Conservation (phyloP, 202 grass and related monocot genomes). For the Sporobolus alterniflorus region DNA sequence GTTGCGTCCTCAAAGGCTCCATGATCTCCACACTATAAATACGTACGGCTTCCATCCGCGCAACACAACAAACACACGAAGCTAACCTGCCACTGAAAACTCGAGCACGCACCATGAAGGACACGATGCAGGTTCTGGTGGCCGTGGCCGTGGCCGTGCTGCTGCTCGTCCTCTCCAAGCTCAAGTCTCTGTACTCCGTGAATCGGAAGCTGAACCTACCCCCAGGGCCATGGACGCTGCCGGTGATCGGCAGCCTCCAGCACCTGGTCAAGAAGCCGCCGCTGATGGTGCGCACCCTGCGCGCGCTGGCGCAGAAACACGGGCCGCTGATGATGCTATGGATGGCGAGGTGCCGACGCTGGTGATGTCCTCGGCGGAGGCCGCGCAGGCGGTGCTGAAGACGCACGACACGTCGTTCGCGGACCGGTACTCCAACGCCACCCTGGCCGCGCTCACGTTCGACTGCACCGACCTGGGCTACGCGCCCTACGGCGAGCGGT, state of each 20-base stretch:
- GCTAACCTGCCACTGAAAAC: too few species aligned
- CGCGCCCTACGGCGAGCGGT: conserved; percentile 43
- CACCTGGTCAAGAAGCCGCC: not conserved
- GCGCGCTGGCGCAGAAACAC: conserved; percentile 19
- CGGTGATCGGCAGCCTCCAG: conserved; percentile 26
- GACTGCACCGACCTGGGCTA: not conserved
- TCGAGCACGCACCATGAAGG: too few species aligned
- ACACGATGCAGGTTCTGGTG: too few species aligned
- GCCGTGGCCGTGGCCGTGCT: not conserved
- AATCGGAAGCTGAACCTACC: not conserved
- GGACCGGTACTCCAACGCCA: not conserved
- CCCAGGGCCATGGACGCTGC: conserved; percentile 28
- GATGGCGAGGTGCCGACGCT: conserved; percentile 45
- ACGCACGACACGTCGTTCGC: conserved; percentile 32
- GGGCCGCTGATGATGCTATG: conserved; percentile 42
- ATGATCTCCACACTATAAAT: too few species aligned
- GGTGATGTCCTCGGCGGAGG: conserved; percentile 44
- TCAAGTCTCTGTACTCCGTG: not conserved
- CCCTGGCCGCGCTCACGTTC: not conserved
- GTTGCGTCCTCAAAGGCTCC: too few species aligned
- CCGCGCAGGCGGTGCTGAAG: conserved; percentile 27
- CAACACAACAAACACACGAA: too few species aligned
- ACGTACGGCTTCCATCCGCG: too few species aligned
- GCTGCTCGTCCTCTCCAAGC: not conserved
- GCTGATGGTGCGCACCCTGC: not conserved